Evolutionary conservation across 1,139 yeast species (phyloP), one percentile per base, ranked within the genome.

Genomic region (Diutina rugosa): DNA sequence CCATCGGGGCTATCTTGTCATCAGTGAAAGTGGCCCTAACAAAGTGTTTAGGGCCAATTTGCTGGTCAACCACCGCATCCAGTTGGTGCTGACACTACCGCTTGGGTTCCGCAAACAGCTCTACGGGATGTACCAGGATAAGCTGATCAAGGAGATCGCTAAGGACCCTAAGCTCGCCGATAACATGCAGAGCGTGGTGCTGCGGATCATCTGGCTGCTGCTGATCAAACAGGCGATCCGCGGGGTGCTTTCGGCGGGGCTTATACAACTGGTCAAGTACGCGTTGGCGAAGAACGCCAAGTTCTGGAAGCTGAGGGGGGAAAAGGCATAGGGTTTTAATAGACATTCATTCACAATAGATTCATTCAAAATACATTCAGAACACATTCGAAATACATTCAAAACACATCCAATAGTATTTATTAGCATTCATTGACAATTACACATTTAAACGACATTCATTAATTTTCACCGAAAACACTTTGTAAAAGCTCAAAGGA

Each of bases 171-270:
- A 41, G 3, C 28, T 28, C 83, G 54, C 64, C 70, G 1, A 57
- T 65, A 21, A 72, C 74, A 54, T 86, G 53, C 65, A 72, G 4
- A 67, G 68, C 30, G 71, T 77, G 5, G 76, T 93, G 35, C 76
- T 78, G 60, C 70, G 75, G 44, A 87, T 88, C 0, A 91, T 91
- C 10, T 74, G 79, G 38, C 71, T 76, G 62, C 87, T 95, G 12
- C 87, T 96, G 16, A 65, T 86, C 12, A 69, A 82, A 14, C 99
- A 95, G 69, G 82, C 90, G 38, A 63, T 83, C 26, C 90, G 91
- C 67, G 99, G 99, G 0, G 64, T 93, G 4, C 72, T 88, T 48
- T 90, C 96, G 2, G 97, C 98, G 1, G 99, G 99, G 0, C 57
- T 89, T 1, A 66, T 74, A 38, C 87, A 88, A 66, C 84, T 95